phyloP scores from a whole-genome alignment of 176 grass and related monocot species.

The Aegilops sharonensis region DNA sequence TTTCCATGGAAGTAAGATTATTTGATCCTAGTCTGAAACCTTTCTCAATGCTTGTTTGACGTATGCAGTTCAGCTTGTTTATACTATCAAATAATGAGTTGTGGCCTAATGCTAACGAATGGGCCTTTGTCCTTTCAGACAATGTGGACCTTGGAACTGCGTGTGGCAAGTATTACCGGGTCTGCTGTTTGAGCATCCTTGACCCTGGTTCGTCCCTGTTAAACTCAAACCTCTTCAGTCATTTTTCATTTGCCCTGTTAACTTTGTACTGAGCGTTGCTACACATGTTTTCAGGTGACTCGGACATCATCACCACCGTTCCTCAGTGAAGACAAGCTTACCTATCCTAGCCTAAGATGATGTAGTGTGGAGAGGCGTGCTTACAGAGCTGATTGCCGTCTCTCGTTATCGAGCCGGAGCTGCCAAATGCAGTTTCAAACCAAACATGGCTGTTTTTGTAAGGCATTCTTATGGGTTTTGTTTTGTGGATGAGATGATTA shows the following conservation, averaged over 20 bases:
- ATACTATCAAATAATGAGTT: background rate
- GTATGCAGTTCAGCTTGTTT: background rate
- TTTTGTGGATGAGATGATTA: background rate
- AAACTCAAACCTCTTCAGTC: background rate
- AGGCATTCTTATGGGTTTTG: conserved; percentile 1
- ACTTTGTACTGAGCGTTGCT: no score
- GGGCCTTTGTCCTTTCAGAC: conserved; percentile 19
- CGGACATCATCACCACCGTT: conserved; percentile 53
- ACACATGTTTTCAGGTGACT: no score
- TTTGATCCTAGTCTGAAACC: background rate
- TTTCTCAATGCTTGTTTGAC: background rate
- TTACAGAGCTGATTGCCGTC: background rate
- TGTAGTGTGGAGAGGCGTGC: conserved; percentile 25
- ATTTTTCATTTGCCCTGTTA: background rate
- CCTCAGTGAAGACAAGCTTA: conserved; percentile 53
- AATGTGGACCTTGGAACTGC: conserved; percentile 94
- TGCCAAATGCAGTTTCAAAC: background rate
- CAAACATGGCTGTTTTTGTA: background rate
- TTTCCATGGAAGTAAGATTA: conserved; percentile 84
- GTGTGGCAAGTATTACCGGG: conserved; percentile 92
- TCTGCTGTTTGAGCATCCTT: conserved; percentile 89
- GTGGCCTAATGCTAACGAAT: no score
- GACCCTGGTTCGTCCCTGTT: conserved; percentile 49
- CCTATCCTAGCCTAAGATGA: conserved; percentile 29
- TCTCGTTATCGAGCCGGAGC: background rate